A percentile compares a stretch with the other conserved stretches of the same genome.
Conservation (phyloP, 768 basidiomycete genomes). For the Lactifluus volemus region DNA sequence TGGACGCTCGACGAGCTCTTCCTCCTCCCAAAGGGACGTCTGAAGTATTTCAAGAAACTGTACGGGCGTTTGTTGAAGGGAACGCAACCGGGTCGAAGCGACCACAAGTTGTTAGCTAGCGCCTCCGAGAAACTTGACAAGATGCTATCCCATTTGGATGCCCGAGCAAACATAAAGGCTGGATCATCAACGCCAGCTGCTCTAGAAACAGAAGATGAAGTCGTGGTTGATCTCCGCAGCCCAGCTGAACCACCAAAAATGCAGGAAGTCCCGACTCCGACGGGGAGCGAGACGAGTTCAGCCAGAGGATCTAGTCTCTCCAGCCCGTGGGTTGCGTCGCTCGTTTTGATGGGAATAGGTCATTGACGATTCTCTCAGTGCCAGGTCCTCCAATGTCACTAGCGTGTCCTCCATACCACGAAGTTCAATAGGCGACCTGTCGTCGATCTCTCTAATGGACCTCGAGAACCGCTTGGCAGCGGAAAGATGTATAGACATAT, state of each 20-base stretch:
- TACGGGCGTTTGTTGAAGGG: conserved; percentile 81
- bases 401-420: conserved; percentile 44
- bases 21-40: conserved; percentile 69
- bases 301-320: conserved; percentile 42
- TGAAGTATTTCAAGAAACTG: conserved; percentile 89
- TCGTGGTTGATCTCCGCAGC: conserved; percentile 44
- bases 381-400: conserved; percentile 54
- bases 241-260: not conserved
- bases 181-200: conserved; percentile 24
- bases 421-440: conserved; percentile 41
- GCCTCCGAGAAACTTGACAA: conserved; percentile 75
- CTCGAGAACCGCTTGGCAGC: conserved; percentile 76
- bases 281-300: conserved; percentile 45
- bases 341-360: not conserved
- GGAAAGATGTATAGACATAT: conserved; percentile 79
- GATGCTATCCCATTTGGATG: conserved; percentile 61
- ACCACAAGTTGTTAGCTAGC: conserved; percentile 70
- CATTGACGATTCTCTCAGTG: conserved; percentile 30
- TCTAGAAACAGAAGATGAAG: conserved; percentile 42
- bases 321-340: conserved; percentile 38
- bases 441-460: conserved; percentile 55
- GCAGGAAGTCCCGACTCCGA: conserved; percentile 18
- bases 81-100: conserved; percentile 77
- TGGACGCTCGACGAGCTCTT: conserved; percentile 92
- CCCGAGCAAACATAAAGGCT: conserved; percentile 46